A percentile compares a stretch with the other conserved stretches of the same genome.
Conservation (phyloP, 495 filamentous ascomycete genomes). For the Hapsidospora chrysogenum region DNA sequence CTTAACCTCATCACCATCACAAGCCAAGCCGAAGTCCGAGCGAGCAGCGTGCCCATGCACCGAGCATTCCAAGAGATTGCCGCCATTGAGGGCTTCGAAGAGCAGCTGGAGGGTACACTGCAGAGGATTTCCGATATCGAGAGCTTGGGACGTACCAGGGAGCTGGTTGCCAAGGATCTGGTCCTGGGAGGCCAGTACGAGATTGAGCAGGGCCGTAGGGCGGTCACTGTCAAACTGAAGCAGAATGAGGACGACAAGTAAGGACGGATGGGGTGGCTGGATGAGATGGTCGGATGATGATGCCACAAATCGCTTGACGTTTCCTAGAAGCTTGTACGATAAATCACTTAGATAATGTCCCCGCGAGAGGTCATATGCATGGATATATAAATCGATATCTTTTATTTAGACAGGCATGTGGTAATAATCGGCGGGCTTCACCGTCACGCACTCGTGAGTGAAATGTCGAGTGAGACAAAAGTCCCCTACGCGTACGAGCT, state of each 20-base stretch:
- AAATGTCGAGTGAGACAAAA: too few species aligned
- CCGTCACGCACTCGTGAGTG: too few species aligned
- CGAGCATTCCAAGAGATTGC: conserved; percentile 78
- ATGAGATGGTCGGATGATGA: too few species aligned
- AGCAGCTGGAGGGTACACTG: conserved; percentile 68
- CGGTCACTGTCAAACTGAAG: conserved; percentile 1
- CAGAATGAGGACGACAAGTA: conserved; percentile 1
- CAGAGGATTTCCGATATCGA: conserved; percentile 80
- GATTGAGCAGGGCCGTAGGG: conserved; percentile 25
- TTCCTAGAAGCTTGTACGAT: neutral
- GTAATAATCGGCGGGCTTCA: too few species aligned
- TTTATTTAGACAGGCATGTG: too few species aligned
- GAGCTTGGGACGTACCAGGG: conserved; percentile 77
- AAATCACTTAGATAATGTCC: too few species aligned
- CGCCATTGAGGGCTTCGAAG: conserved; percentile 49
- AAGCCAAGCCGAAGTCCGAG: conserved; percentile 70
- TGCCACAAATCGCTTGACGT: too few species aligned
- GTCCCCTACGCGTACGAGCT: too few species aligned
- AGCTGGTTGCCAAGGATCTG: conserved; percentile 73
- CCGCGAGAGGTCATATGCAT: too few species aligned
- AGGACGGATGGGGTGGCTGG: neutral
- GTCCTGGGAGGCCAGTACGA: conserved; percentile 64
- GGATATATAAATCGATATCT: too few species aligned
- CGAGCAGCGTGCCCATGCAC: conserved; percentile 93
- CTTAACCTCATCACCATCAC: conserved; percentile 94